Evolutionary conservation across 306 rosid genomes (phyloP).

Genomic region (Prunus persica): DNA sequence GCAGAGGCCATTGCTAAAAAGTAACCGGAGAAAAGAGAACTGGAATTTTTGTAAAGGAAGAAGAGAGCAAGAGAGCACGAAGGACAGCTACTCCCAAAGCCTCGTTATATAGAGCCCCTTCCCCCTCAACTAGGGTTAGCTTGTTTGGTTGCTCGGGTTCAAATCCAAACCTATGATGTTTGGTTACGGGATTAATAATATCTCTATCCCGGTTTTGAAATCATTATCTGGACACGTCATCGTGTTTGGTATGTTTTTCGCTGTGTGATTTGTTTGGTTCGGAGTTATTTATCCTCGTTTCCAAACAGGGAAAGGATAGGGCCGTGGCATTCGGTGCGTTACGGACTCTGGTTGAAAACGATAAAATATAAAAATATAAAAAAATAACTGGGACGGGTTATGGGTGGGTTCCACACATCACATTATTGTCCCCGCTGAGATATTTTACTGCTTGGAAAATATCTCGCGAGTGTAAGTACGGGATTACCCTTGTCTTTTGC

Average conservation of each 20-base stretch:
- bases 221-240: background rate
- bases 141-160: background rate
- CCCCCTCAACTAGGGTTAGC: slow-evolving; percentile 43
- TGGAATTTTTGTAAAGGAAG: background rate
- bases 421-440: background rate
- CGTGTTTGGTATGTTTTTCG: background rate
- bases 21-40: no score
- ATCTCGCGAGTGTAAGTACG: background rate
- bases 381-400: background rate
- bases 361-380: background rate
- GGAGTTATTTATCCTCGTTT: background rate
- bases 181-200: slow-evolving; percentile 15
- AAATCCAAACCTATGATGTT: background rate
- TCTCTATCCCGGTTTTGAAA: background rate
- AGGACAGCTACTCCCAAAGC: background rate
- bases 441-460: slow-evolving; percentile 16
- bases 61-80: slow-evolving; percentile 6
- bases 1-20: slow-evolving; percentile 48
- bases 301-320: background rate
- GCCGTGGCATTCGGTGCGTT: background rate
- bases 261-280: background rate
- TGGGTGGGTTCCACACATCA: background rate
- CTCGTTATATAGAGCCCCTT: slow-evolving; percentile 32
- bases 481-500: background rate
- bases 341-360: background rate